Evolutionary conservation across 75 land plant genomes (phyloP).

Genomic region (Cryptomeria japonica): DNA sequence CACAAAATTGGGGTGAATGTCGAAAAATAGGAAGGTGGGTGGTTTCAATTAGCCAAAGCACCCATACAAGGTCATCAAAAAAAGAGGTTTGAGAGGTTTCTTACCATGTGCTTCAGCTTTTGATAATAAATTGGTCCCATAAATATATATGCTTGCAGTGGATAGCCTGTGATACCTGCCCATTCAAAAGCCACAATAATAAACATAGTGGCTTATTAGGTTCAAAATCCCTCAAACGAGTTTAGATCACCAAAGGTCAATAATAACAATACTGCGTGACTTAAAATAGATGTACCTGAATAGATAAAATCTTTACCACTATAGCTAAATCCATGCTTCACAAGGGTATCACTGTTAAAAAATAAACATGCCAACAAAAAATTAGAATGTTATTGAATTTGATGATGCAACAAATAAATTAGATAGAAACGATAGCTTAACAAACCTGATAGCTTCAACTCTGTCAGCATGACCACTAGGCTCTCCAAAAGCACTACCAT

Average conservation of each 20-base stretch:
- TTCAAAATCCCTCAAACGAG: not conserved
- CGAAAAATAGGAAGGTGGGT: not conserved
- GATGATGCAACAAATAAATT: not conserved
- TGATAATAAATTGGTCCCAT: slow-evolving; percentile 99
- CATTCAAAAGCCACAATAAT: not conserved
- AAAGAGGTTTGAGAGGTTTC: not conserved
- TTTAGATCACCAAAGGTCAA: not conserved
- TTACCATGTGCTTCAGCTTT: slow-evolving; percentile 97
- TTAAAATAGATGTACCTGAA: slow-evolving; percentile 56
- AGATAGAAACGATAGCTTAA: not conserved
- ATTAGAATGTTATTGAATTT: not conserved
- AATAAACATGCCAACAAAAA: not conserved
- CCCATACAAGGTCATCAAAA: not conserved
- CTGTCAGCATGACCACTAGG: slow-evolving; percentile 99
- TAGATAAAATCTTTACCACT: slow-evolving; percentile 94
- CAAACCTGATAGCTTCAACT: slow-evolving; percentile 89
- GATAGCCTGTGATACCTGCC: slow-evolving; percentile 90
- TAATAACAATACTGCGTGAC: not conserved
- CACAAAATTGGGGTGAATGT: not conserved
- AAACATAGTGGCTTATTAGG: not conserved
- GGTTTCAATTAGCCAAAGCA: not conserved
- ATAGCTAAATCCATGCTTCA: slow-evolving; percentile 92
- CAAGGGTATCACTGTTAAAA: slow-evolving; percentile 75
- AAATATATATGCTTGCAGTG: slow-evolving; percentile 95
- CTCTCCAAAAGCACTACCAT: slow-evolving; percentile 99